Base-by-base conservation (phyloP, 1,284 basidiomycete genomes). In the Cutaneotrichosporon dermatis region DNA sequence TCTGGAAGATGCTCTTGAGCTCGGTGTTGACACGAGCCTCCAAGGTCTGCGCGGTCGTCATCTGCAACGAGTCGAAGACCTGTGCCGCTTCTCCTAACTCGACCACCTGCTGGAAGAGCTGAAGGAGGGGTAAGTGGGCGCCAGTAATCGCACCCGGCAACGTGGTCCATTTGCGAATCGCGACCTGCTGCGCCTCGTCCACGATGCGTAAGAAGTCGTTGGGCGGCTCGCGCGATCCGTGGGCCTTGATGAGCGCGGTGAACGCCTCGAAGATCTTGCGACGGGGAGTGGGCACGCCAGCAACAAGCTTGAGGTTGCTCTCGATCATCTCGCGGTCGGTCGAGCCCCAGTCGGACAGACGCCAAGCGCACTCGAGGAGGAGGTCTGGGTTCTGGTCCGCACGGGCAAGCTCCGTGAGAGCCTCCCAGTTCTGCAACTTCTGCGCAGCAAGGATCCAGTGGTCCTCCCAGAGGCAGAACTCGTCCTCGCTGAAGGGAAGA, bases 51-150 rank as follows among this genome's bases (percentile, higher is more conserved):
- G 88, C 88, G 58, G 83, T 97, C 2, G 97, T 99, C 63, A 85
- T 84, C 1, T 90, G 86, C 35, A 99, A 82, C 16, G 89, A 92
- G 40, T 89, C 88, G 72, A 99, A 99, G 51, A 99, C 95, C 67
- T 90, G 88, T 5, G 92, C 88, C 4, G 96, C 94, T 79, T 99
- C 96, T 73, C 94, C 90, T 16, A 99, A 83, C 78, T 99, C 96
- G 48, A 99, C 94, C 66, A 97, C 95, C 74, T 99, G 97, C 79
- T 99, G 96, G 83, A 99, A 99, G 77, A 97, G 89, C 75, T 98
- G 94, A 36, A 99, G 81, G 36, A 99, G 81, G 1, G 96, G 95
- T 7, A 99, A 85, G 75, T 99, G 97, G 2, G 94, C 93, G 40
- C 87, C 83, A 1, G 93, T 95, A 57, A 99, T 84, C 36, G 89